Evolutionary conservation across 108 stramenopile genomes (phyloP), one percentile per base, ranked within the genome.

Genomic region (Stephanodiscus triporus): DNA sequence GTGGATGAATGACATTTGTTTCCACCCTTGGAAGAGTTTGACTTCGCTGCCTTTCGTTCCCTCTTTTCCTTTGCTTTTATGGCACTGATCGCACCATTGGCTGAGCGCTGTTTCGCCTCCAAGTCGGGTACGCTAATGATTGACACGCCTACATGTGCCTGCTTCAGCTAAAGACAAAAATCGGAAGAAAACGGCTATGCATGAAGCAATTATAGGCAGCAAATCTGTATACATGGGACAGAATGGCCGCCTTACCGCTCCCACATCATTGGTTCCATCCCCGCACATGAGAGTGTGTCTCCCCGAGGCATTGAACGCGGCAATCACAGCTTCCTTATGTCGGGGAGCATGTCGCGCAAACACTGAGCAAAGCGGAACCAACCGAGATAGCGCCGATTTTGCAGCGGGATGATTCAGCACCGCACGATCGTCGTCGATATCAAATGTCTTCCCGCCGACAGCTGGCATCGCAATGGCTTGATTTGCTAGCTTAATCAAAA

Each of bases 201-300:
- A 45, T 45, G 16, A 45, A 16, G 43, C 43, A 45, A 14, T 17
- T 16, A 16, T 45, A 11, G 1, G 14, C 43, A 16, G 16, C 43
- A 45, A 45, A 40, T 11, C 40, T 16, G 3, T 45, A 45, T 45
- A 45, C 0, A 16, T 45, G 43, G 43, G 43, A 40, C 11, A 14
- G 2, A 45, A 17, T 6, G 99, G 95, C 40, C 90, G 86, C 37
- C 97, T 97, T 45, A 99, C 77, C 20, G 99, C 97, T 22, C 97
- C 97, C 4, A 98, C 95, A 75, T 99, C 99, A 79, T 99, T 99
- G 23, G 97, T 97, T 9, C 99, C 99, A 63, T 99, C 99, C 4
- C 99, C 99, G 60, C 98, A 99, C 95, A 97, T 97, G n/a, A 98
- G 75, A 10, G 97, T 97, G 17, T 74, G 68, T 36, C 65, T 66